phyloP scores from a whole-genome alignment of 495 filamentous ascomycete genomes.

The Hypoxylon subgilvum region DNA sequence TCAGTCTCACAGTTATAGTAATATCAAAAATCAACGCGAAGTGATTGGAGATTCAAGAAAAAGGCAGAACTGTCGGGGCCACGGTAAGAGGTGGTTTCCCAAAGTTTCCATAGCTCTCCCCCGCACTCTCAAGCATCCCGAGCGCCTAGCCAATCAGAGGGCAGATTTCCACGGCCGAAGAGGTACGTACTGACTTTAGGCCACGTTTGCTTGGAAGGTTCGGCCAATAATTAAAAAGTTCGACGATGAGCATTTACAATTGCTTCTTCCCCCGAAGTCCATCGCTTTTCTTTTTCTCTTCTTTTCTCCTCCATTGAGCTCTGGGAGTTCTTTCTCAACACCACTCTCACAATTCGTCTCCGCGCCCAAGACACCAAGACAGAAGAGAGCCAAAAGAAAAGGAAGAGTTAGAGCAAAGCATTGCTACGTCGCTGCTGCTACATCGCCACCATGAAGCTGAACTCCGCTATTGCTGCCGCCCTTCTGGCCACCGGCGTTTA shows the following conservation, averaged over 20 bases:
- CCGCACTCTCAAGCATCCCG: slow-evolving; percentile 27
- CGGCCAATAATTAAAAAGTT: slow-evolving; percentile 41
- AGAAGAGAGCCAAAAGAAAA: slow-evolving; percentile 29
- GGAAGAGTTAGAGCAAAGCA: slow-evolving; percentile 8
- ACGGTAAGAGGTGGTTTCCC: slow-evolving; percentile 15
- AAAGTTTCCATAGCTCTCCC: slow-evolving; percentile 30
- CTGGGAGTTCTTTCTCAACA: slow-evolving; percentile 48
- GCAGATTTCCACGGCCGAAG: slow-evolving; percentile 19
- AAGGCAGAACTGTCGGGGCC: too few relatives aligned
- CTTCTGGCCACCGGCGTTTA: slow-evolving; percentile 70
- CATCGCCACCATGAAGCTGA: slow-evolving; percentile 69
- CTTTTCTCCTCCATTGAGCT: slow-evolving; percentile 49
- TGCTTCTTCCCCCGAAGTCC: slow-evolving; percentile 24
- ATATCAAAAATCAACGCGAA: too few relatives aligned
- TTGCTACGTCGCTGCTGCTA: slow-evolving; percentile 32
- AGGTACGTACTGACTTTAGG: slow-evolving; percentile 40
- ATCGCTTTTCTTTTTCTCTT: slow-evolving; percentile 43
- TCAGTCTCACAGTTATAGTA: too few relatives aligned
- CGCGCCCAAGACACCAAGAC: too few relatives aligned
- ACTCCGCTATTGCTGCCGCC: slow-evolving; percentile 75
- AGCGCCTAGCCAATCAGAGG: slow-evolving; percentile 30
- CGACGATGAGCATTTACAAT: slow-evolving; percentile 25
- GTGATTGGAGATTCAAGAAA: too few relatives aligned
- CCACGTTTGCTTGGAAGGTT: slow-evolving; percentile 37
- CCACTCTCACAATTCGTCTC: slow-evolving; percentile 22